Evolutionary conservation across 257 asterid species (phyloP), one percentile per base, ranked within the genome.

Genomic region (Solanum virginianum): DNA sequence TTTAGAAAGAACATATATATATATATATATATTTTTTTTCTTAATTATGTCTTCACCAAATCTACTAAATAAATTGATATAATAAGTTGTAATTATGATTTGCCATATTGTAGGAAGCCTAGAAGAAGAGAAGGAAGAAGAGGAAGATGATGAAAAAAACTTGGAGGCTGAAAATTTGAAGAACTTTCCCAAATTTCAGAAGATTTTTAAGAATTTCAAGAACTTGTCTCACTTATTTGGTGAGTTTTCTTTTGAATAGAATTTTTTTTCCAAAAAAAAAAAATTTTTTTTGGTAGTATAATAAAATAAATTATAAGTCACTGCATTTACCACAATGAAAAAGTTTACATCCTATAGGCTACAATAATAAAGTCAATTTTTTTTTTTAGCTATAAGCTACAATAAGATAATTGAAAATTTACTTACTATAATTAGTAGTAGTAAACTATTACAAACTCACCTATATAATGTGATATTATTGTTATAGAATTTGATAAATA

Each of bases 211-310:
- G 81, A 75, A 84, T 55, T 81, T 88, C 85, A 88, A 87, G 59
- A 85, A 84, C 10, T 84, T 90, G 17, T 84, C 90, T 16, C 81
- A 84, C 3, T 56, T 87, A 54, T 84, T 90, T 84, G 88, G 92
- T 90, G 62, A 80, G 91, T 84, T 24, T 29, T 79, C 51, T 14
- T 51, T 65, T 17, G 6, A 22, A 14, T 32, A 6, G 6, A 36
- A 20, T 1, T 24, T 10, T 22, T 8, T n/a, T 10, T 5, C 0
- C 6, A 0, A 7, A 18, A 36, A 17, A 41, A 70, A 17, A 1
- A 0, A 45, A 3, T 3, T 36, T 36, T 36, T 36, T 36, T 36
- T 36, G 41, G 41, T 15, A 51, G 1, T 51, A 54, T 7, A n/a
- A 45, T 83, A 68, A 13, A 63, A 24, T 6, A 63, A 63, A 12